These are phyloP conservation scores for Penicillium verhagenii DNA, from an alignment of 495 filamentous ascomycete genomes.

Conservation along the genomic window DNA sequence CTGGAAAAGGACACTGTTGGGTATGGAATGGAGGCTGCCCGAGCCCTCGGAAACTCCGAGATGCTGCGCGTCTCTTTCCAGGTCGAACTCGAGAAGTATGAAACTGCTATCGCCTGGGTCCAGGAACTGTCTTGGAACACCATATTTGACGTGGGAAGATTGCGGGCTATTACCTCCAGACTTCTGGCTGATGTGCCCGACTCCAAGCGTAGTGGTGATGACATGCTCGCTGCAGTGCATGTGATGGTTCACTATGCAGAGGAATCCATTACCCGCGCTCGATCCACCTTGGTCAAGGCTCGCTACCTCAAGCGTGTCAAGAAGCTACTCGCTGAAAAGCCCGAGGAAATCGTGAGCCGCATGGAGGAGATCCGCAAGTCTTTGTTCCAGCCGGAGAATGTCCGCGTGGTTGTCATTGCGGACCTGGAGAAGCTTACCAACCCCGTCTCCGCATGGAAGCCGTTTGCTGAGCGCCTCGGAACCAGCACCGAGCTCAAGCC, in stretches of 20 bases:
- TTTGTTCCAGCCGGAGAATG: conserved; percentile 77
- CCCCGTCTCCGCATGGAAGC: conserved; percentile 83
- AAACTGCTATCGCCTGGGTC: conserved; percentile 78
- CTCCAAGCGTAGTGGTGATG: conserved; percentile 81
- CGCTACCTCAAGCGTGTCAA: conserved; percentile 84
- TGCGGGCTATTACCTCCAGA: conserved; percentile 81
- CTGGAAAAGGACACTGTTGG: conserved; percentile 88
- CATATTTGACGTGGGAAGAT: conserved; percentile 78
- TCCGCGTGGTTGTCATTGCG: conserved; percentile 79
- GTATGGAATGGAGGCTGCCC: conserved; percentile 67
- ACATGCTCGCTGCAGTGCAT: conserved; percentile 67
- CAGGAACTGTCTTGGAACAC: conserved; percentile 81
- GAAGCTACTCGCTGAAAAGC: conserved; percentile 68
- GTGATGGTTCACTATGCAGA: conserved; percentile 73
- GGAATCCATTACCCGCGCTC: conserved; percentile 72
- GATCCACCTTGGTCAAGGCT: conserved; percentile 80
- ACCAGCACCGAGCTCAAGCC: conserved; percentile 50
- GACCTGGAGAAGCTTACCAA: conserved; percentile 72
- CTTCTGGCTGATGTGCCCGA: conserved; percentile 92
- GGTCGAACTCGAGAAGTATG: conserved; percentile 85
- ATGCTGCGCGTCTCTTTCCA: conserved; percentile 77
- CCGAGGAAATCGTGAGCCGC: conserved; percentile 65
- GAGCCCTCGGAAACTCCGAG: conserved; percentile 71
- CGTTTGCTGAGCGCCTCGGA: conserved; percentile 53
- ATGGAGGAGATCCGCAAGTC: conserved; percentile 73